Conservation (phyloP, 2,329 filamentous ascomycete genomes). For the Cylindrodendrum hubeiense region DNA sequence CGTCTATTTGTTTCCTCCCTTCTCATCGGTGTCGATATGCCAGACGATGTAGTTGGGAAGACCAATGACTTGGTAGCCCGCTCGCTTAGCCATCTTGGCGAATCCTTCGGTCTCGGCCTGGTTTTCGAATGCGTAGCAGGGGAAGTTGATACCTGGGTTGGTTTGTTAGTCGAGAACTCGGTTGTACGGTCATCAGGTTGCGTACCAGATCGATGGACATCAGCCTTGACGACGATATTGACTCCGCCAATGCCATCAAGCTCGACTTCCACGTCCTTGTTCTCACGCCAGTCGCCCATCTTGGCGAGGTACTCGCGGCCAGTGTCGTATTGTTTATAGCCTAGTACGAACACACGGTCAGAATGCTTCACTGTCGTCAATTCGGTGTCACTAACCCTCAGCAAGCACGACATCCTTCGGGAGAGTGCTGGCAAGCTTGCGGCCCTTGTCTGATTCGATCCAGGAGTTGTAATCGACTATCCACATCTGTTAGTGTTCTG, state of each 20-base stretch:
- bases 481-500: slow-evolving; percentile 26
- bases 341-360: slow-evolving; percentile 56
- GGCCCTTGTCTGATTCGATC: slow-evolving; percentile 90
- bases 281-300: slow-evolving; percentile 92
- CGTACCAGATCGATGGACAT: slow-evolving; percentile 93
- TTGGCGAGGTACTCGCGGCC: slow-evolving; percentile 89
- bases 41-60: slow-evolving; percentile 98
- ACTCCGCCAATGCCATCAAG: slow-evolving; percentile 97
- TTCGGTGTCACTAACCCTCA: slow-evolving; percentile 72
- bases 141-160: slow-evolving; percentile 90
- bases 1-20: slow-evolving; percentile 78
- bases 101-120: slow-evolving; percentile 99
- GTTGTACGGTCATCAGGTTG: slow-evolving; percentile 18
- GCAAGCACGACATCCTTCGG: slow-evolving; percentile 87
- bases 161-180: slow-evolving; percentile 39
- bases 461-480: slow-evolving; percentile 98
- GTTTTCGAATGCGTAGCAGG: slow-evolving; percentile 96
- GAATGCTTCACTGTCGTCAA: not conserved
- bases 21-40: slow-evolving; percentile 98
- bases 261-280: slow-evolving; percentile 92
- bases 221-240: slow-evolving; percentile 96
- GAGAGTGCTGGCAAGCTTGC: slow-evolving; percentile 78
- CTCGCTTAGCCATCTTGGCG: slow-evolving; percentile 97
- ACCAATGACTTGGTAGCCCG: slow-evolving; percentile 91
- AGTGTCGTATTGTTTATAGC: slow-evolving; percentile 94